These are phyloP conservation scores for Saccharomyces mikatae DNA, from an alignment of 805 yeast species.

Conservation along the genomic window DNA sequence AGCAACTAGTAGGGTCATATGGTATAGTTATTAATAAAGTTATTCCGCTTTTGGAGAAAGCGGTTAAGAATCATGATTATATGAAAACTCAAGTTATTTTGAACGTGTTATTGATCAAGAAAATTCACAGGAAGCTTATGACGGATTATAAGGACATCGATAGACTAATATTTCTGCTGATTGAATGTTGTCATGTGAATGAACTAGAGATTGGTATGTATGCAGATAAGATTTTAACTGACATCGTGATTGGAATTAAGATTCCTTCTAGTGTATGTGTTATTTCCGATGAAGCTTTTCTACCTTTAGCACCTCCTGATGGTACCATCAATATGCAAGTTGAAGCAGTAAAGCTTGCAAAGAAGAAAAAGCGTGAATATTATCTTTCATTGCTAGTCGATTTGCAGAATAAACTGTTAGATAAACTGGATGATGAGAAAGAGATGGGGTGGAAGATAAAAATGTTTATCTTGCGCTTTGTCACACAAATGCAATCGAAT, in stretches of 20 bases:
- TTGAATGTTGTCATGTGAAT: slow-evolving; percentile 49
- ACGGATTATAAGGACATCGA: slow-evolving; percentile 48
- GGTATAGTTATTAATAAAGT: slow-evolving; percentile 38
- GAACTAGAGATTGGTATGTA: slow-evolving; percentile 44
- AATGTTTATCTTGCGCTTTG: slow-evolving; percentile 40
- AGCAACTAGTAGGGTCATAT: slow-evolving; percentile 60
- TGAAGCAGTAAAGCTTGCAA: slow-evolving; percentile 52
- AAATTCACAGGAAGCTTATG: slow-evolving; percentile 49
- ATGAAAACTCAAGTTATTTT: slow-evolving; percentile 60
- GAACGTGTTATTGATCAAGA: slow-evolving; percentile 46
- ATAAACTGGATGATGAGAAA: slow-evolving; percentile 10
- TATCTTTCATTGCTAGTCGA: slow-evolving; percentile 36
- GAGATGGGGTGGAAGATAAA: slow-evolving; percentile 48
- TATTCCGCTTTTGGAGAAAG: slow-evolving; percentile 41
- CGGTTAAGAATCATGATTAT: slow-evolving; percentile 41
- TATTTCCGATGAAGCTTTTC: slow-evolving; percentile 35
- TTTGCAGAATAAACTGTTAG: slow-evolving; percentile 35
- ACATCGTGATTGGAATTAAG: slow-evolving; percentile 34
- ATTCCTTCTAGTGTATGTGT: slow-evolving; percentile 49
- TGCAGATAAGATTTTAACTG: slow-evolving; percentile 46
- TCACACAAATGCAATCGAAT: slow-evolving; percentile 46
- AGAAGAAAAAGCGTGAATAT: slow-evolving; percentile 44
- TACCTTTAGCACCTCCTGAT: slow-evolving; percentile 57
- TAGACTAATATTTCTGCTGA: slow-evolving; percentile 41
- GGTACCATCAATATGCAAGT: slow-evolving; percentile 49